Evolutionary conservation across 352 stramenopile genomes (phyloP).

Genomic region (Phytophthora colocasiae): DNA sequence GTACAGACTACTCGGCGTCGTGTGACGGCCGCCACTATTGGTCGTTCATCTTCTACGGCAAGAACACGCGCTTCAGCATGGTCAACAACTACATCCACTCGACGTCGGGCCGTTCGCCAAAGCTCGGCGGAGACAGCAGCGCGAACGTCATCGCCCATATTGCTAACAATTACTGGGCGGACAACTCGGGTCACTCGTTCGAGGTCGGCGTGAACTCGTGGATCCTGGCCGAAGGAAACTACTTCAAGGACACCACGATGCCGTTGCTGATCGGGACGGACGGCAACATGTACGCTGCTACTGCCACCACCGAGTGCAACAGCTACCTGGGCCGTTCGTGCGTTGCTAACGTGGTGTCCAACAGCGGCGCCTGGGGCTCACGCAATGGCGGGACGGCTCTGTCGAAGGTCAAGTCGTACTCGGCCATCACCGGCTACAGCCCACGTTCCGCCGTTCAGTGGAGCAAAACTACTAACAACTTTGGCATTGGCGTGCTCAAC

Average conservation of each 20-base stretch:
- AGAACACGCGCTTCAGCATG: constrained; percentile 41
- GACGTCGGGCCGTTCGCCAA: constrained; percentile 34
- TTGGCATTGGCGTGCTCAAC: constrained; percentile 32
- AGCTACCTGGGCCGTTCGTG: constrained; percentile 36
- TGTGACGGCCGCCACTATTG: constrained; percentile 57
- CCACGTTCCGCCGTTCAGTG: constrained; percentile 23
- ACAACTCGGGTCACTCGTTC: constrained; percentile 52
- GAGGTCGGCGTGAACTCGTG: constrained; percentile 39
- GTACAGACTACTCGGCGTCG: constrained; percentile 40
- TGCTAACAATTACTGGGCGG: constrained; percentile 50
- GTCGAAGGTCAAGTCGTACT: constrained; percentile 22
- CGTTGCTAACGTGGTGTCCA: constrained; percentile 33
- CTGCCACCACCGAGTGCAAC: constrained; percentile 20
- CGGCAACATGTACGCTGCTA: constrained; percentile 26
- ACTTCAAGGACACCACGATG: constrained; percentile 43
- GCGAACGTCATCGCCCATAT: constrained; percentile 37
- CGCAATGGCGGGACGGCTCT: constrained; percentile 24
- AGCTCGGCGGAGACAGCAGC: constrained; percentile 30
- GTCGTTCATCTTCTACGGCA: constrained; percentile 42
- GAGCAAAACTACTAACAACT: constrained; percentile 28
- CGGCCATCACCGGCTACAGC: constrained; percentile 17
- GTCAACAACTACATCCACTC: constrained; percentile 47
- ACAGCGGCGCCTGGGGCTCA: constrained; percentile 23
- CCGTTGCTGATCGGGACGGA: constrained; percentile 18
- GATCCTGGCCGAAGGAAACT: constrained; percentile 57